phyloP scores from a whole-genome alignment of 2,329 filamentous ascomycete species.

The Colletotrichum noveboracense region DNA sequence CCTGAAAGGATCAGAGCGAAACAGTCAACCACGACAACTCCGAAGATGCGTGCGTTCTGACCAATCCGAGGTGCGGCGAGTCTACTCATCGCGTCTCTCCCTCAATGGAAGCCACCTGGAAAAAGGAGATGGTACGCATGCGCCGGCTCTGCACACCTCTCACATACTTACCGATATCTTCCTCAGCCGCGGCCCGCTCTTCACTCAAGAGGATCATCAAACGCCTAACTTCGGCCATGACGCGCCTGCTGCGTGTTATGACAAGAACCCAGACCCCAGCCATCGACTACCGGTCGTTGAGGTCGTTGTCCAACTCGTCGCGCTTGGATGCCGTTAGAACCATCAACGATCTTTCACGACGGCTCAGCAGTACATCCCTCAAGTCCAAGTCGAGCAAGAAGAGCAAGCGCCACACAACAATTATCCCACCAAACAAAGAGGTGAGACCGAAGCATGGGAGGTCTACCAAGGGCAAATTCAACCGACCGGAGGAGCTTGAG shows the following conservation, averaged over 20 bases:
- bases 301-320: conserved; percentile 52
- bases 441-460: background rate
- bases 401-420: background rate
- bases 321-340: conserved; percentile 52
- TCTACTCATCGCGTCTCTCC: conserved; percentile 46
- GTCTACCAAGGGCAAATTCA: background rate
- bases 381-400: background rate
- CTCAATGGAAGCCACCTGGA: conserved; percentile 46
- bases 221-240: conserved; percentile 46
- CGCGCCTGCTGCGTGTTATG: conserved; percentile 41
- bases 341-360: conserved; percentile 51
- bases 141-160: background rate
- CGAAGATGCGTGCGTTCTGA: conserved; percentile 42
- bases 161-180: background rate
- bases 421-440: background rate
- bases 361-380: conserved; percentile 24
- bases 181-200: conserved; percentile 41
- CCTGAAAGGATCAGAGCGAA: conserved; percentile 27
- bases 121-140: conserved; percentile 52
- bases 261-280: conserved; percentile 34
- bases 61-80: conserved; percentile 44
- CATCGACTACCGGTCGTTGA: conserved; percentile 52
- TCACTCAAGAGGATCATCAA: conserved; percentile 46
- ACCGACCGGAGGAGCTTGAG: background rate
- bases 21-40: conserved; percentile 27